These are phyloP conservation scores for Paracorniculantispora psalliotae DNA, from an alignment of 2,329 filamentous ascomycete genomes.

Conservation along the genomic window DNA sequence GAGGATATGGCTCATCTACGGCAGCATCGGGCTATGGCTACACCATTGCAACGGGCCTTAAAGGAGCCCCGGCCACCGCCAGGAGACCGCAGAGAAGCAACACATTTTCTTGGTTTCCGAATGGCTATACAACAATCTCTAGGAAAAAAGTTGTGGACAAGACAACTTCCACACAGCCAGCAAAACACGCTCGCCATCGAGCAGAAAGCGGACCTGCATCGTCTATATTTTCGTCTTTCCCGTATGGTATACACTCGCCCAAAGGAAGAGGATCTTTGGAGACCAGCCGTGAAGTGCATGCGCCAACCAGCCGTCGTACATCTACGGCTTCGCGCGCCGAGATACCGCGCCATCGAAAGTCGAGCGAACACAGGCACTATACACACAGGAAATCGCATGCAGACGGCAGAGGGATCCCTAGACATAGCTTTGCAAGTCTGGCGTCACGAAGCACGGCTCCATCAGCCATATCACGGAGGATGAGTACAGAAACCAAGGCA, in stretches of 20 bases:
- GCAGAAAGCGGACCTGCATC: not conserved
- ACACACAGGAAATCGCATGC: not conserved
- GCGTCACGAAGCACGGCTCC: not conserved
- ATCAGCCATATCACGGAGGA: not conserved
- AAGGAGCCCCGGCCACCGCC: not conserved
- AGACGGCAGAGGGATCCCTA: not conserved
- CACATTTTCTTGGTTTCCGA: not conserved
- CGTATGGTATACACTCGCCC: not conserved
- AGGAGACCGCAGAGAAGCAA: not conserved
- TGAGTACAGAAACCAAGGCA: not conserved
- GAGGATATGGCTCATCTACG: constrained; percentile 68
- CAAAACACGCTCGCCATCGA: not conserved
- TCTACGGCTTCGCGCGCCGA: not conserved
- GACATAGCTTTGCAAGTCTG: not conserved
- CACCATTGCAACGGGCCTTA: not conserved
- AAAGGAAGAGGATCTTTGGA: not conserved
- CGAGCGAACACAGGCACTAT: not conserved
- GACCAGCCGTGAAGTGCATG: not conserved
- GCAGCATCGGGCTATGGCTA: constrained; percentile 40
- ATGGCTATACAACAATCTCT: constrained; percentile 26
- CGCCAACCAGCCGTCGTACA: not conserved
- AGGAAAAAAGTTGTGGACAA: not conserved
- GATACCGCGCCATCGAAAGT: not conserved
- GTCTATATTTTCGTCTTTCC: not conserved
- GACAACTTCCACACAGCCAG: not conserved